These are phyloP conservation scores for Pythium aphanidermatum DNA, from an alignment of 352 stramenopile species.

Conservation along the genomic window DNA sequence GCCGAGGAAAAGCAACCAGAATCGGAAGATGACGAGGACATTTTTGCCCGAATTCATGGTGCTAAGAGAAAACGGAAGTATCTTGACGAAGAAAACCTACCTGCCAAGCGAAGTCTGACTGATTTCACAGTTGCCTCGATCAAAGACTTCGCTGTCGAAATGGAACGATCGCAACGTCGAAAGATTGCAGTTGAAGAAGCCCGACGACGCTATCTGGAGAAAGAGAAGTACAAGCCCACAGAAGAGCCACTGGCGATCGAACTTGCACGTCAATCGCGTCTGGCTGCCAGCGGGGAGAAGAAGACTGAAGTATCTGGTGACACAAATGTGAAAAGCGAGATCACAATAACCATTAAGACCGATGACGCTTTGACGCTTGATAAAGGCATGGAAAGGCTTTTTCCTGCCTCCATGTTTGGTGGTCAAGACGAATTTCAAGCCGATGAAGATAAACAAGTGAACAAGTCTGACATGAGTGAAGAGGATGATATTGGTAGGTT, in stretches of 20 bases:
- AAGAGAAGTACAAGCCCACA: slow-evolving; percentile 31
- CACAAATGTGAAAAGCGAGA: neutral
- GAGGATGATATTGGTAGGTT: slow-evolving; percentile 39
- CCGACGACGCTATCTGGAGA: slow-evolving; percentile 12
- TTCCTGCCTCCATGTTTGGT: slow-evolving; percentile 26
- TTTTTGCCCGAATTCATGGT: slow-evolving; percentile 19
- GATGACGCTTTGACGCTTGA: slow-evolving; percentile 27
- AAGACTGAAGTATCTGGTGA: neutral
- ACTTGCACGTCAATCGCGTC: slow-evolving; percentile 20
- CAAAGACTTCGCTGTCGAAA: slow-evolving; percentile 22
- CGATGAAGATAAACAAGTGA: slow-evolving; percentile 12
- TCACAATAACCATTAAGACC: slow-evolving; percentile 42
- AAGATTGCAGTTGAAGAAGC: slow-evolving; percentile 26
- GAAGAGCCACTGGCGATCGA: slow-evolving; percentile 46
- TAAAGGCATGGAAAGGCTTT: slow-evolving; percentile 24
- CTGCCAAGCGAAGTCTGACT: slow-evolving; percentile 20
- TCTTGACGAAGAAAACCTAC: slow-evolving; percentile 9
- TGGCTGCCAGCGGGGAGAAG: neutral
- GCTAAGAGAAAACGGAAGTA: slow-evolving; percentile 12
- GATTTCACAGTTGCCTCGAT: slow-evolving; percentile 28
- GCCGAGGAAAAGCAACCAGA: too few species aligned
- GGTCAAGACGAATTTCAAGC: neutral
- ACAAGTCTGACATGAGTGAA: too few species aligned
- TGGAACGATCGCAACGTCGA: slow-evolving; percentile 20
- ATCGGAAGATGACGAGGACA: slow-evolving; percentile 13